Evolutionary conservation across 768 basidiomycete genomes (phyloP), one percentile per base, ranked within the genome.

Genomic region (Strobilomyces confusus): DNA sequence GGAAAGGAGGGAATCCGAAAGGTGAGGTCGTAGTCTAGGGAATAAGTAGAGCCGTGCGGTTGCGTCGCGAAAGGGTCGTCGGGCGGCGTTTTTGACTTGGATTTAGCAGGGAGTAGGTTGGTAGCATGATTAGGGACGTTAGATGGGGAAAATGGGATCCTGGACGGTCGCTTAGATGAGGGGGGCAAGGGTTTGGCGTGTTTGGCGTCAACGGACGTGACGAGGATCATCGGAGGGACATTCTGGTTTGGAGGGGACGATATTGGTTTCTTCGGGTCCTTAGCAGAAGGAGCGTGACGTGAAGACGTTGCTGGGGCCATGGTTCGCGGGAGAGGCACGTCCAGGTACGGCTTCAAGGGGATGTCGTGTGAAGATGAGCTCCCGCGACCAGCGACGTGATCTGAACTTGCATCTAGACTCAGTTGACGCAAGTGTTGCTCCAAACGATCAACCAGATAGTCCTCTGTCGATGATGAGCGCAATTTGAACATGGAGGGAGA

Each of bases 141-240:
- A 22, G 57, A 57, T 6, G 44, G 40, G 20, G 57, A 22, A 19
- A 66, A 40, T 7, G 63, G 65, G 19, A 54, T 45, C 38, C 52
- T 57, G 9, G 54, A 50, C 13, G 49, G 43, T 9, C 49, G 63
- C 5, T 19, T 46, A 15, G 44, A 17, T 0, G 63, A 68, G 1
- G 36, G 45, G 9, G 55, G 63, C 12, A 65, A 51, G 4, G 60
- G 63, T 48, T 53, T 68, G 0, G 57, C 38, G n/a, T 63, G 54
- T 9, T 65, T 60, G 30, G 65, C 63, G 14, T 55, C 63, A 22
- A 55, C 66, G 36, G 65, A 66, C 2, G 65, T 68, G 51, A 66
- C 41, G 17, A 66, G 33, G 44, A 66, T 66, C 48, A 44, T 55
- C 1, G 65, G 65, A 19, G 65, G 44, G 32, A 20, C n/a, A 12